A percentile compares a stretch with the other conserved stretches of the same genome.
Conservation (phyloP, 2,329 filamentous ascomycete species). For the Ceratocystis smalleyi region DNA sequence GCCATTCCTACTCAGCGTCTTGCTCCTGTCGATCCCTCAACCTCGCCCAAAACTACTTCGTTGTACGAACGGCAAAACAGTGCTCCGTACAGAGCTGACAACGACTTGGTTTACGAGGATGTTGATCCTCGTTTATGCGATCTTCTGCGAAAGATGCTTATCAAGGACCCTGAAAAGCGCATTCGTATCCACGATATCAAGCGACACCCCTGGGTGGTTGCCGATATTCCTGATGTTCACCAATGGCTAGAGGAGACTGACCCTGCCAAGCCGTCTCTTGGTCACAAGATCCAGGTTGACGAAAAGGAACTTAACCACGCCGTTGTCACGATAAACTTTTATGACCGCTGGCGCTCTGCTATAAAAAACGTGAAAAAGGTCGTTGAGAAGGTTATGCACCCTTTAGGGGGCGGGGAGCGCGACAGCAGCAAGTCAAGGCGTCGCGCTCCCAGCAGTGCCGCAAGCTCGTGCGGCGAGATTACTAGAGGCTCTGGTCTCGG, state of each 20-base stretch:
- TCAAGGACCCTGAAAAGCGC: conserved; percentile 75
- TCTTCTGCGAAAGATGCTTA: conserved; percentile 61
- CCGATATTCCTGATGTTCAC: conserved; percentile 57
- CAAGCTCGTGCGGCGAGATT: conserved; percentile 47
- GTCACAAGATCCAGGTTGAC: conserved; percentile 80
- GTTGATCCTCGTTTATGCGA: conserved; percentile 69
- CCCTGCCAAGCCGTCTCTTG: conserved; percentile 59
- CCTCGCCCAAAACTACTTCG: conserved; percentile 38
- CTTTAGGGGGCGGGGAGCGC: conserved; percentile 36
- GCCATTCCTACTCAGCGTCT: conserved; percentile 73
- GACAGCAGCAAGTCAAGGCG: conserved; percentile 37
- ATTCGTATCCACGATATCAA: conserved; percentile 89
- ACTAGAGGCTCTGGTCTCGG: conserved; percentile 20
- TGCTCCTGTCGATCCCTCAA: conserved; percentile 53
- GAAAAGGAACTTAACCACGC: conserved; percentile 78
- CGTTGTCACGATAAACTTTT: conserved; percentile 73
- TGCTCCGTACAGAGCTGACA: conserved; percentile 57
- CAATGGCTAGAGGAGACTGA: conserved; percentile 93
- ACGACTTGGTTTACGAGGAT: conserved; percentile 70
- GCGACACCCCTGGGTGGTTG: conserved; percentile 77
- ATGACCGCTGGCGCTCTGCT: conserved; percentile 69
- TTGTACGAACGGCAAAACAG: conserved; percentile 42
- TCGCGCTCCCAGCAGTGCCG: conserved; percentile 45
- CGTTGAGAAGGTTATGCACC: conserved; percentile 47
- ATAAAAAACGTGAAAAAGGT: conserved; percentile 59